These are phyloP conservation scores for Porpolomopsis calyptriformis DNA, from an alignment of 768 basidiomycete species.

Conservation along the genomic window DNA sequence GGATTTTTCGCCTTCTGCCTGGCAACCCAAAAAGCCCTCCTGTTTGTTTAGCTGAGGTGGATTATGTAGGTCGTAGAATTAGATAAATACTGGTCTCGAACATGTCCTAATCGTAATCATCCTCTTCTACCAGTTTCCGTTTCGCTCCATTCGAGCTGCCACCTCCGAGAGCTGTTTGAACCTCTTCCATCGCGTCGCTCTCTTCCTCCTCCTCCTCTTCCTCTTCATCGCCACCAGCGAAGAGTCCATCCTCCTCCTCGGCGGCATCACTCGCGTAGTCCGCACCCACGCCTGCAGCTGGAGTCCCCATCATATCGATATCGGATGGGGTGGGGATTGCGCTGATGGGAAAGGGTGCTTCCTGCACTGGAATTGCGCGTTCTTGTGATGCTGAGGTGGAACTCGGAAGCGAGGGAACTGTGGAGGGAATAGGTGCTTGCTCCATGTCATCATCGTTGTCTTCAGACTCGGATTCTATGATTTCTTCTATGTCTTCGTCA, in stretches of 20 bases:
- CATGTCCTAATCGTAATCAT: conserved; percentile 61
- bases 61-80: too few species aligned
- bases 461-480: conserved; percentile 64
- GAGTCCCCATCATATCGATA: conserved; percentile 49
- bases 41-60: conserved; percentile 12
- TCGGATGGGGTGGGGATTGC: conserved; percentile 59
- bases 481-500: conserved; percentile 75
- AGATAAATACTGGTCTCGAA: conserved; percentile 13
- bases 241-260: conserved; percentile 70
- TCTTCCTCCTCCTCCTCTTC: conserved; percentile 62
- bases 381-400: conserved; percentile 23
- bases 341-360: conserved; percentile 48
- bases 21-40: not conserved
- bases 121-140: conserved; percentile 75
- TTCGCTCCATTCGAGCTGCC: conserved; percentile 54
- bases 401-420: conserved; percentile 14
- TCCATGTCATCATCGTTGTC: conserved; percentile 63
- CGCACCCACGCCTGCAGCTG: conserved; percentile 24
- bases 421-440: conserved; percentile 40
- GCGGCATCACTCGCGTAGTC: conserved; percentile 61
- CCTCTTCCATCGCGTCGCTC: conserved; percentile 76
- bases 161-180: conserved; percentile 41
- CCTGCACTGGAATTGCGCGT: conserved; percentile 22
- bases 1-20: not conserved
- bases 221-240: conserved; percentile 65